Evolutionary conservation across 2,329 filamentous ascomycete genomes (phyloP), one percentile per base, ranked within the genome.

Genomic region (Chalara sp.): DNA sequence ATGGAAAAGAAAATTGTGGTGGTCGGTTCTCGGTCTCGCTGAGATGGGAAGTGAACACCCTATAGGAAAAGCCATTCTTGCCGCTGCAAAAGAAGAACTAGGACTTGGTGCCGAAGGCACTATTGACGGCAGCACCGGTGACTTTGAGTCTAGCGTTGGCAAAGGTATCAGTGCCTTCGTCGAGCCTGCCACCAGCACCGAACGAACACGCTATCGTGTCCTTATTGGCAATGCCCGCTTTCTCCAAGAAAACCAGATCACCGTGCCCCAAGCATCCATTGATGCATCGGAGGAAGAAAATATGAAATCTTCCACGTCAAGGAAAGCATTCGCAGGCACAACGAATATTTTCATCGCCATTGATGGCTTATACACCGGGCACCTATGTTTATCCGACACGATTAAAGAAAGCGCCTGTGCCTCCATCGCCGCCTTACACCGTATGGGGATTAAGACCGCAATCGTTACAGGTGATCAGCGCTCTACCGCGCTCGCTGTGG

Each of bases 1-100:
- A 32, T 81, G 79, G 75, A 81, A 81, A 51, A 81, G 79, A 53
- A 82, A 82, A 33, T 76, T 95, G 4, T 99, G 92, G 92, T 99
- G 93, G 93, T 83, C 87, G n/a, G 78, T 96, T 54, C 83, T 99
- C 51, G 93, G 91, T 43, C 83, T 97, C n/a, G 86, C 92, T 0
- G 93, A 99, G 71, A 90, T 90, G 80, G 87, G 89, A 57, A 96
- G 89, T 63, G 93, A 99, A 69, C 93, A 99, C 65, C 93, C 93
- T 1, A 87, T 97, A 51, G 93, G 91, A n/a, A 89, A 84, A 62
- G 92, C 93, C 11, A 87, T 97, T 47, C 74, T 95, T 5, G 70
- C 72, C 1, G 83, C 83, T 31, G 90, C 92, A 4, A 91, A 88
- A 60, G 73, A 79, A 2, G 81, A 92, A 65, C 81, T 96, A 6